Base-by-base conservation (phyloP, 2,329 filamentous ascomycete species). In the Zymoseptoria passerinii region DNA sequence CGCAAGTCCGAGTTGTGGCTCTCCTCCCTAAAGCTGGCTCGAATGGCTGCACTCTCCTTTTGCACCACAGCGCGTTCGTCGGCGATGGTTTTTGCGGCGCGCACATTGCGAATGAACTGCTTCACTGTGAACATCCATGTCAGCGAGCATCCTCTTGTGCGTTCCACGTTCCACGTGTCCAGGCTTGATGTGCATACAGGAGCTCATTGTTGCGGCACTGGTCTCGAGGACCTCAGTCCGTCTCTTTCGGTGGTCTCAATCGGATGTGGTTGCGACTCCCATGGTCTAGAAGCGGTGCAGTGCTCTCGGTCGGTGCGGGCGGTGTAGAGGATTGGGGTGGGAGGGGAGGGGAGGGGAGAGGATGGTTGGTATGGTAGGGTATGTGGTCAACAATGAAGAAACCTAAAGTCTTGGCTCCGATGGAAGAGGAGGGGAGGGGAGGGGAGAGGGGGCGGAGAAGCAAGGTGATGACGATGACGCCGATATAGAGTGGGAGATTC, bases 91-190 rank as follows among this genome's bases (percentile, higher is more conserved):
- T 99, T 99, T 61, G 94, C 91, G 62, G 94, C 92, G 74, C 94
- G 90, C 73, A 99, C 94, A 78, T 96, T 97, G 74, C 94, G 92
- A 77, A 99, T 99, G 78, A 99, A 99, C 79, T 97, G 94, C 80
- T 99, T 99, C 75, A 99, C 94, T 97, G 51, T 44, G 18, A 23
- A 10, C 16, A 6, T 2, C 13, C 48, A 54, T 48, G 50, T 58
- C 53, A 61, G 58, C 50, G 19, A 35, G n/a, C 48, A 18, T 10
- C 18, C n/a, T 53, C 40, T n/a, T 23, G 8, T 9, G n/a, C n/a
- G n/a, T n/a, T n/a, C n/a, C n/a, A n/a, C 23, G 29, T 9, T 40
- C 16, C 50, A 28, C 50, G 50, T 18, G 50, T 18, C 18, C 50
- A 50, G 23, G 52, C 40, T 40, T 51, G 49, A 29, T 29, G 13